Base-by-base conservation (phyloP, 202 grass and related monocot species). In the Digitaria exilis region DNA sequence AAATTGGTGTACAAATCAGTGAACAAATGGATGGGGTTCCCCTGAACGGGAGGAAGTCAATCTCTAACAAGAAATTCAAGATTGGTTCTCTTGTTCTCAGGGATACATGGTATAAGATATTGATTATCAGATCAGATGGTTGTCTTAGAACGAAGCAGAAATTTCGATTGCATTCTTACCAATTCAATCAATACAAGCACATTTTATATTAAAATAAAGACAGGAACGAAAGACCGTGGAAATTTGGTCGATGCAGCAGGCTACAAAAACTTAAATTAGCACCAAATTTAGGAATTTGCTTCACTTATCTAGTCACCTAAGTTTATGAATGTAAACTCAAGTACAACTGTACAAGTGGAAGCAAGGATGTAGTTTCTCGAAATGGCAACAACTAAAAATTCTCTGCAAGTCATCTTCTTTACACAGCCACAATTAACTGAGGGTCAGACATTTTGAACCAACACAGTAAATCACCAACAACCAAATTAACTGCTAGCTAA, bases 401-500 rank as follows among this genome's bases (percentile, higher is more conserved):
- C 21, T 56, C 17, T 67, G 7, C 2, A 58, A 37, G 35, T 69
- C 1, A 2, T 65, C 45, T 49, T 35, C 16, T 41, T n/a, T 58
- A 10, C 43, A 76, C 30, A 65, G 48, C 28, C 77, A 57, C n/a
- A 54, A 24, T 34, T 65, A 73, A 65, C 34, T 9, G 28, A 74
- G 1, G 11, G 60, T 3, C 59, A 65, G 67, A 74, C 29, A 16
- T 44, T 86, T 16, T 69, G 37, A 50, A 75, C 50, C 4, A 59
- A 12, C 34, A 71, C 64, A 82, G 18, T 77, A 54, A 82, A 14
- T 32, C 3, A 73, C 19, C 76, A 82, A 64, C 25, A 71, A 65
- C 65, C 84, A 82, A 78, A 83, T 29, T 71, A 83, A 77, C 44
- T 51, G 44, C 45, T 41, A 63, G 24, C 43, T n/a, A 64, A 21